Evolutionary conservation across 441 rosid genomes (phyloP).

Genomic region (Erodium texanum): DNA sequence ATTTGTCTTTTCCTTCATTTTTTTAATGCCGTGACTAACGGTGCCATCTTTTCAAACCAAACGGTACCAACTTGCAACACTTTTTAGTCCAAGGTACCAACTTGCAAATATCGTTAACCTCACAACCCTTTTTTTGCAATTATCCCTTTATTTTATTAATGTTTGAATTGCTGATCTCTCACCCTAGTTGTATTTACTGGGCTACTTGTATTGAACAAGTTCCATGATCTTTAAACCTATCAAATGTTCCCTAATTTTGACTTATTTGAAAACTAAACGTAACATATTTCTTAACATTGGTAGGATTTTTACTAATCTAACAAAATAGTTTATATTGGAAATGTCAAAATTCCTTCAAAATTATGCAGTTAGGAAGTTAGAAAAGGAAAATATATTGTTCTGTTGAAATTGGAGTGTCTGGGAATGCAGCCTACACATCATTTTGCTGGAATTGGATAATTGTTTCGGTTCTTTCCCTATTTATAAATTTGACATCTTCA

Average conservation of each 20-base stretch:
- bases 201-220: too few relatives aligned
- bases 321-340: too few relatives aligned
- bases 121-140: too few relatives aligned
- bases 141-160: slow-evolving; percentile 11
- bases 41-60: too few relatives aligned
- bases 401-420: neutral
- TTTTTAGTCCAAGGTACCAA: too few relatives aligned
- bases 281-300: neutral
- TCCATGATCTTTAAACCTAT: neutral
- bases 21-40: too few relatives aligned
- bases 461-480: neutral
- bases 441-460: neutral
- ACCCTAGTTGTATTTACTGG: neutral
- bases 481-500: slow-evolving; percentile 9
- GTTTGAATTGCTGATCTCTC: neutral
- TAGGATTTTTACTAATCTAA: too few relatives aligned
- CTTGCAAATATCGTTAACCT: too few relatives aligned
- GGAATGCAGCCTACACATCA: neutral
- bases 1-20: too few relatives aligned
- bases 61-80: too few relatives aligned
- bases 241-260: neutral
- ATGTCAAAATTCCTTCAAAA: too few relatives aligned
- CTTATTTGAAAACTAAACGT: neutral
- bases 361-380: neutral
- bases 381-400: neutral